Evolutionary conservation across 768 basidiomycete species (phyloP).

Genomic region (Paxillus rubicundulus): DNA sequence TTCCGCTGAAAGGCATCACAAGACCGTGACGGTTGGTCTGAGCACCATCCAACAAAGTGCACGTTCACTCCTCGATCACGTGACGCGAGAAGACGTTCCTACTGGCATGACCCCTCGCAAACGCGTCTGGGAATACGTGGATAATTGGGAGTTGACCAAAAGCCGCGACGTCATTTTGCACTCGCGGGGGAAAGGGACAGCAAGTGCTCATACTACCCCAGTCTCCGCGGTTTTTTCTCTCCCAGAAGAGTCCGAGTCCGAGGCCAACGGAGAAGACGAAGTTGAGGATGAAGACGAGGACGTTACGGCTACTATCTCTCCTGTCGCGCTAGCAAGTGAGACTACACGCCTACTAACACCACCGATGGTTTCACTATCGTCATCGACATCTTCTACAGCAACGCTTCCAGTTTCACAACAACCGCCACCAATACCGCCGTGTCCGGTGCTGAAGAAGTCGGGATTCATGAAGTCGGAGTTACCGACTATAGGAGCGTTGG

Average conservation of each 20-base stretch:
- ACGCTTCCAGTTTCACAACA: slow-evolving; percentile 24
- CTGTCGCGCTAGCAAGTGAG: slow-evolving; percentile 1
- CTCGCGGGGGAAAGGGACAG: slow-evolving; percentile 42
- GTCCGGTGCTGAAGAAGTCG: slow-evolving; percentile 22
- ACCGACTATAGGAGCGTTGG: slow-evolving; percentile 25
- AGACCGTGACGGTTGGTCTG: slow-evolving; percentile 42
- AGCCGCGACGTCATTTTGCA: slow-evolving; percentile 59
- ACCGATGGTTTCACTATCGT: slow-evolving; percentile 32
- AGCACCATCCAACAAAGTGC: slow-evolving; percentile 49
- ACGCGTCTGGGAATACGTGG: slow-evolving; percentile 65
- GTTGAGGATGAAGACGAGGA: slow-evolving; percentile 15
- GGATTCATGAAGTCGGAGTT: slow-evolving; percentile 19
- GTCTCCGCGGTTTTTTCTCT: slow-evolving; percentile 37
- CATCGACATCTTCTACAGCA: slow-evolving; percentile 39
- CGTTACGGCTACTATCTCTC: slow-evolving; percentile 18
- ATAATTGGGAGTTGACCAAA: slow-evolving; percentile 70
- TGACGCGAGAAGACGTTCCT: slow-evolving; percentile 57
- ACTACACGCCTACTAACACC: slow-evolving; percentile 19
- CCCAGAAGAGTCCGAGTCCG: slow-evolving; percentile 28
- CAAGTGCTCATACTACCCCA: slow-evolving; percentile 36
- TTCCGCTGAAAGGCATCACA: slow-evolving; percentile 44
- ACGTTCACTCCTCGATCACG: slow-evolving; percentile 52
- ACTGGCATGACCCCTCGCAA: slow-evolving; percentile 79
- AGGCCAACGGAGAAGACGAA: slow-evolving; percentile 26
- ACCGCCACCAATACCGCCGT: slow-evolving; percentile 1